phyloP scores from a whole-genome alignment of 2,329 filamentous ascomycete genomes.

The Pseudomassariella vexata region DNA sequence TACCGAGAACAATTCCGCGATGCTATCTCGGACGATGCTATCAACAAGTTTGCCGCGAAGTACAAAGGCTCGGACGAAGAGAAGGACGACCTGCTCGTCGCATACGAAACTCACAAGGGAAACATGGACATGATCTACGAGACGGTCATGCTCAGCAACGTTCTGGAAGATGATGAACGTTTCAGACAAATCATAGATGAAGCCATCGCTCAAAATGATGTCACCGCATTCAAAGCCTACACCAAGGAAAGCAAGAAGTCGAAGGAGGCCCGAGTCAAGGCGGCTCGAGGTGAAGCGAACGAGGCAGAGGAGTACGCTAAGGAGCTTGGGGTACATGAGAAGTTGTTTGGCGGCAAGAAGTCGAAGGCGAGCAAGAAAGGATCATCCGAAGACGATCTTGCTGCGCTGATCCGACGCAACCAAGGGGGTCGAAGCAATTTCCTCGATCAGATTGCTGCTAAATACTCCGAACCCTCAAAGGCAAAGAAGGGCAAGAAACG shows the following conservation, averaged over 20 bases:
- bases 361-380: constrained; percentile 33
- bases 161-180: constrained; percentile 76
- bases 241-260: constrained; percentile 65
- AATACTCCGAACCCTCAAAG: constrained; percentile 53
- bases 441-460: constrained; percentile 69
- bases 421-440: constrained; percentile 62
- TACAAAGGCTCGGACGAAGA: constrained; percentile 90
- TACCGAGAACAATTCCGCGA: constrained; percentile 80
- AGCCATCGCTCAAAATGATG: constrained; percentile 66
- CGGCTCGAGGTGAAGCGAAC: constrained; percentile 59
- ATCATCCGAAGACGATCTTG: constrained; percentile 48
- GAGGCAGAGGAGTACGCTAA: constrained; percentile 73
- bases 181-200: constrained; percentile 76
- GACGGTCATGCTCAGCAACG: constrained; percentile 79
- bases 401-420: constrained; percentile 68
- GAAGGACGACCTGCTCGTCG: constrained; percentile 66
- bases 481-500: constrained; percentile 47
- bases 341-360: constrained; percentile 53
- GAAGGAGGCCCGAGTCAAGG: constrained; percentile 51
- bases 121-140: constrained; percentile 75
- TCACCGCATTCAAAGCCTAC: constrained; percentile 63
- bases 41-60: constrained; percentile 66
- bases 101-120: constrained; percentile 69
- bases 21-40: constrained; percentile 66
- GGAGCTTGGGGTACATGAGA: constrained; percentile 68